Evolutionary conservation across 225 moss, liverwort and hornwort genomes (phyloP).

Genomic region (Anthoceros angustus): DNA sequence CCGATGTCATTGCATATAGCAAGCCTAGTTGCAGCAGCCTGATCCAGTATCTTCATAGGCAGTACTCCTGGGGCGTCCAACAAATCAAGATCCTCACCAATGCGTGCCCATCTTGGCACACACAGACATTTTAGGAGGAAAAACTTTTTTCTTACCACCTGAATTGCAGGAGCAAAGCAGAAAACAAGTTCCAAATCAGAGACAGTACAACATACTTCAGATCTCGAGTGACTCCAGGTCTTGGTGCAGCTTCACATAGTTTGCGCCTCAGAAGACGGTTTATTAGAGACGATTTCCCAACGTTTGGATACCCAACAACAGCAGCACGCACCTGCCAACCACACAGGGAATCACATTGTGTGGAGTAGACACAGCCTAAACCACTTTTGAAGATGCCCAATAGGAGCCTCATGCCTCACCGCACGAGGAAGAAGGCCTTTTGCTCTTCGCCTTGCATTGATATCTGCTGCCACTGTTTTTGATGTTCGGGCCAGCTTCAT

Average conservation of each 20-base stretch:
- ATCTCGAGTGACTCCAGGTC: constrained; percentile 84
- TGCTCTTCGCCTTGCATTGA: constrained; percentile 35
- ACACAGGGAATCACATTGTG: neutral
- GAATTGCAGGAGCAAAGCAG: neutral
- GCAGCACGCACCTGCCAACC: constrained; percentile 24
- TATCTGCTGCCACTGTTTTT: constrained; percentile 11
- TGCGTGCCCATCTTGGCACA: constrained; percentile 52
- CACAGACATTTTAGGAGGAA: neutral
- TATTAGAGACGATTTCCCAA: constrained; percentile 87
- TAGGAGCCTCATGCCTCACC: constrained; percentile 13
- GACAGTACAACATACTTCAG: constrained; percentile 24
- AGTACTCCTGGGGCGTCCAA: constrained; percentile 91
- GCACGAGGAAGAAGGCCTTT: constrained; percentile 83
- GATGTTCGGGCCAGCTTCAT: neutral
- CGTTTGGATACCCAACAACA: constrained; percentile 83
- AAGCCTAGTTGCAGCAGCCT: constrained; percentile 75
- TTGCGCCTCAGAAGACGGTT: constrained; percentile 62
- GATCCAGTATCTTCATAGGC: constrained; percentile 87
- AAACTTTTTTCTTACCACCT: neutral
- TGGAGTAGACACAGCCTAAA: too few species aligned
- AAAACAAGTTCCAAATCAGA: neutral
- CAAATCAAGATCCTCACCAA: constrained; percentile 82
- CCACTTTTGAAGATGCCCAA: neutral
- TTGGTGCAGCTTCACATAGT: constrained; percentile 68
- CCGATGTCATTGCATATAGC: constrained; percentile 99